Conservation (phyloP, 1,139 yeast genomes). For the Yamadazyma jaroonii region DNA sequence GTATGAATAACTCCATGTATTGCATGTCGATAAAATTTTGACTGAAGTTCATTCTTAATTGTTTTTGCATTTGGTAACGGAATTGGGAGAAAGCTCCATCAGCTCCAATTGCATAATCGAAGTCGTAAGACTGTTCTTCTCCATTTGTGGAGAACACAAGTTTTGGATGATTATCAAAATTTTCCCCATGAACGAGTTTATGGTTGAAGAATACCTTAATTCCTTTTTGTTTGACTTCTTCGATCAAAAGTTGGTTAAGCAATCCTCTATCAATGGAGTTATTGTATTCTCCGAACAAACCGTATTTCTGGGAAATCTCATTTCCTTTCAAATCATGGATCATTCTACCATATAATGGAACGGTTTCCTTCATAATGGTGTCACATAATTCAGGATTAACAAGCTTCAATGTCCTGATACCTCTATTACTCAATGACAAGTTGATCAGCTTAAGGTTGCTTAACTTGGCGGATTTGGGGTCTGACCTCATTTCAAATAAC, state of each 20-base stretch:
- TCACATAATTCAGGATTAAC: conserved; percentile 61
- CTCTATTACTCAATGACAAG: conserved; percentile 82
- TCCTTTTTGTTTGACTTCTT: conserved; percentile 43
- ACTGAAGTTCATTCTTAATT: conserved; percentile 62
- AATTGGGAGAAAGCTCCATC: conserved; percentile 86
- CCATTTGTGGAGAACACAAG: conserved; percentile 20
- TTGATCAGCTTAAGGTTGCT: conserved; percentile 69
- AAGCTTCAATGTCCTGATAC: conserved; percentile 63
- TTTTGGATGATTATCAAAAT: conserved; percentile 19
- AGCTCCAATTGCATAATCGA: conserved; percentile 72
- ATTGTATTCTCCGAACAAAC: conserved; percentile 80
- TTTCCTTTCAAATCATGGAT: conserved; percentile 67
- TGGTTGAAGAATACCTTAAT: conserved; percentile 55
- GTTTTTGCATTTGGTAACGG: conserved; percentile 66
- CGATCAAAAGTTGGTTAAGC: conserved; percentile 67
- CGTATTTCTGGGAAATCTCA: conserved; percentile 73
- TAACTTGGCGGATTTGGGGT: conserved; percentile 25
- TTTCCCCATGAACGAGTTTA: conserved; percentile 46
- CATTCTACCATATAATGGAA: conserved; percentile 91
- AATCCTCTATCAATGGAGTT: conserved; percentile 79
- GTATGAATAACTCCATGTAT: conserved; percentile 76
- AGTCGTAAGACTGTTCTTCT: conserved; percentile 20
- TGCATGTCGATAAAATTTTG: conserved; percentile 85
- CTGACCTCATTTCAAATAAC: conserved; percentile 58
- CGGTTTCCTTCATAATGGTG: conserved; percentile 55